Conservation (phyloP, 1,284 basidiomycete genomes). For the Pseudomicrostroma phylloplanum region DNA sequence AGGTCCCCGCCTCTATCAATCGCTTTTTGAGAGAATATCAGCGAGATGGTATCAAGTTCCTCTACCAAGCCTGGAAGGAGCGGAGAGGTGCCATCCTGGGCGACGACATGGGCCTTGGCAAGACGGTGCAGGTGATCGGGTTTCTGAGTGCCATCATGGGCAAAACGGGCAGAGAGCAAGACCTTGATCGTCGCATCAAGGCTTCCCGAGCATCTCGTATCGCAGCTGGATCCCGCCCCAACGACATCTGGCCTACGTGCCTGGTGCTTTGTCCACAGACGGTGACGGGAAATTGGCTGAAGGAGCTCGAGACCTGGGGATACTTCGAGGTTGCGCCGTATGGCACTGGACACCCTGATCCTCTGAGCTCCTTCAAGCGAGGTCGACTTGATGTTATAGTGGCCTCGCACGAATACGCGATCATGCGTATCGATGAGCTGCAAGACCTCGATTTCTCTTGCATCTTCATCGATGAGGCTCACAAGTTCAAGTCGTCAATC, state of each 20-base stretch:
- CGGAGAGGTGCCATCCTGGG: conserved; percentile 68
- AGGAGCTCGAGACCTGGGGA: conserved; percentile 66
- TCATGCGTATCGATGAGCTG: conserved; percentile 62
- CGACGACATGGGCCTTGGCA: conserved; percentile 81
- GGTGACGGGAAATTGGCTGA: conserved; percentile 72
- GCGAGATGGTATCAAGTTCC: conserved; percentile 69
- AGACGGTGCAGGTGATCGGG: conserved; percentile 72
- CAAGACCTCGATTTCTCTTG: conserved; percentile 55
- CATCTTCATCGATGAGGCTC: conserved; percentile 69
- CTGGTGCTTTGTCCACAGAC: conserved; percentile 72
- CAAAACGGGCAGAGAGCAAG: conserved; percentile 63
- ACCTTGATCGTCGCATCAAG: conserved; percentile 61
- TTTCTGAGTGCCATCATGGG: conserved; percentile 79
- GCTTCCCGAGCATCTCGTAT: conserved; percentile 23
- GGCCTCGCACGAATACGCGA: conserved; percentile 52
- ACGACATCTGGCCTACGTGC: conserved; percentile 60
- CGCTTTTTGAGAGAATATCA: conserved; percentile 76
- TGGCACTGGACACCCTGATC: background rate
- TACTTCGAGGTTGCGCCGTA: conserved; percentile 32
- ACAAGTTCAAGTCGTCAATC: conserved; percentile 68
- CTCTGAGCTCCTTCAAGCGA: conserved; percentile 57
- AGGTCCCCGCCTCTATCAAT: conserved; percentile 68
- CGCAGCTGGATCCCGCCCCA: conserved; percentile 14
- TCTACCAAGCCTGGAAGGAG: conserved; percentile 63
- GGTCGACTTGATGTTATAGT: conserved; percentile 63